Percentiles rank a stretch among this genome's conserved stretches.
Conservation (phyloP, 257 asterid genomes). For the Penstemon barbatus region DNA sequence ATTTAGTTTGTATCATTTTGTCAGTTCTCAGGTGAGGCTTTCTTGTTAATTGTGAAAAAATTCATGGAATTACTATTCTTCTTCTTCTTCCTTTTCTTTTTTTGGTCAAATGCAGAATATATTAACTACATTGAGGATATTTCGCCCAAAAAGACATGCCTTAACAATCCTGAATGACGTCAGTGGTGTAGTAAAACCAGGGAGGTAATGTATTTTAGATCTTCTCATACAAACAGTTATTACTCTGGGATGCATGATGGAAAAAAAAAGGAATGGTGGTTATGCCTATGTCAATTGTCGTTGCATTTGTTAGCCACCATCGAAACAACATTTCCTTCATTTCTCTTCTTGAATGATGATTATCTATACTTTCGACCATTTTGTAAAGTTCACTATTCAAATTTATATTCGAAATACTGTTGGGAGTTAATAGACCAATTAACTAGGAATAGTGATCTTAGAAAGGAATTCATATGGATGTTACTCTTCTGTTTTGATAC, state of each 20-base stretch:
- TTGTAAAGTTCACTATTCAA: neutral
- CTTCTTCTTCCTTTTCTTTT: conserved; percentile 7
- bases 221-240: neutral
- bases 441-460: neutral
- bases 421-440: neutral
- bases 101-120: conserved; percentile 42
- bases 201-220: conserved; percentile 51
- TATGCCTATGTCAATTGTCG: neutral
- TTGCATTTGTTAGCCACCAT: conserved; percentile 3
- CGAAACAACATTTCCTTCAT: neutral
- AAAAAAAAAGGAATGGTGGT: neutral
- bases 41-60: neutral
- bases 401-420: neutral
- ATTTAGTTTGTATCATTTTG: neutral
- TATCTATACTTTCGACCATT: neutral
- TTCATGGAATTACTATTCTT: neutral
- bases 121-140: conserved; percentile 51
- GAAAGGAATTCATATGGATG: neutral
- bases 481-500: neutral
- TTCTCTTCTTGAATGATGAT: neutral
- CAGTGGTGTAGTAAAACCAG: conserved; percentile 74
- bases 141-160: conserved; percentile 52
- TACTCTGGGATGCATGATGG: neutral
- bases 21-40: neutral
- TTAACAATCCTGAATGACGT: conserved; percentile 66